phyloP scores from a whole-genome alignment of 2,329 filamentous ascomycete species.

The Truncatella angustata region DNA sequence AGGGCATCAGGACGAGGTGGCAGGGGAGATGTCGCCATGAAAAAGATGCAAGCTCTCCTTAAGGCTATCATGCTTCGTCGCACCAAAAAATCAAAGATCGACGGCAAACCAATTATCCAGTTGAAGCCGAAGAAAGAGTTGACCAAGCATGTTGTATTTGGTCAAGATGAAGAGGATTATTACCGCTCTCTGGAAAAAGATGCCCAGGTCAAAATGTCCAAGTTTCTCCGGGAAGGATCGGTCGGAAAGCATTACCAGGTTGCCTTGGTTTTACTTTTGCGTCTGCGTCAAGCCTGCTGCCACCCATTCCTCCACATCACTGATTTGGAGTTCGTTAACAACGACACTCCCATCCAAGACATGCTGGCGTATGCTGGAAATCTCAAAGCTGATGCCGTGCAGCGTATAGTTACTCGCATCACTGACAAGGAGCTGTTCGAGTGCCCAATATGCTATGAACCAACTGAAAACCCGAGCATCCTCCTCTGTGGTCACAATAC shows the following conservation, averaged over 20 bases:
- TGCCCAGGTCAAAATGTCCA: slow-evolving; percentile 23
- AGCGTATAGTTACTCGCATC: slow-evolving; percentile 52
- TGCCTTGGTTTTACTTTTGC: slow-evolving; percentile 75
- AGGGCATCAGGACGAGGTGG: slow-evolving; percentile 45
- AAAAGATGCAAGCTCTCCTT: slow-evolving; percentile 69
- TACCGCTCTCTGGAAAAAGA: slow-evolving; percentile 55
- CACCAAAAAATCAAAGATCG: slow-evolving; percentile 74
- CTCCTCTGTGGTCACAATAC: slow-evolving; percentile 80
- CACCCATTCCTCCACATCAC: slow-evolving; percentile 68
- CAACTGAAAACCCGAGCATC: slow-evolving; percentile 70
- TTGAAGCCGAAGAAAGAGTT: slow-evolving; percentile 65
- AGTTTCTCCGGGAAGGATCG: slow-evolving; percentile 20
- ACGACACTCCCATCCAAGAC: slow-evolving; percentile 44
- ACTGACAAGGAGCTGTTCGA: slow-evolving; percentile 57
- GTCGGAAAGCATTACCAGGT: slow-evolving; percentile 74
- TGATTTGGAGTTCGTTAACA: slow-evolving; percentile 37
- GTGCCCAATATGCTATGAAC: slow-evolving; percentile 82
- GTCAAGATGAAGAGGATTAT: slow-evolving; percentile 60
- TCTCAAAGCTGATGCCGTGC: slow-evolving; percentile 59
- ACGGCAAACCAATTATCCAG: slow-evolving; percentile 73
- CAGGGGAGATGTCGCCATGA: slow-evolving; percentile 55
- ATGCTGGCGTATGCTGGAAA: slow-evolving; percentile 47
- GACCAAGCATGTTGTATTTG: slow-evolving; percentile 63
- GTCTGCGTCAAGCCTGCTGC: slow-evolving; percentile 78
- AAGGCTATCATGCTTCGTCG: slow-evolving; percentile 80